Percentiles rank a stretch among this genome's conserved stretches.
Evolutionary conservation across 164 flowering plant species (phyloP).

Genomic region (Nelumbo lutea): DNA sequence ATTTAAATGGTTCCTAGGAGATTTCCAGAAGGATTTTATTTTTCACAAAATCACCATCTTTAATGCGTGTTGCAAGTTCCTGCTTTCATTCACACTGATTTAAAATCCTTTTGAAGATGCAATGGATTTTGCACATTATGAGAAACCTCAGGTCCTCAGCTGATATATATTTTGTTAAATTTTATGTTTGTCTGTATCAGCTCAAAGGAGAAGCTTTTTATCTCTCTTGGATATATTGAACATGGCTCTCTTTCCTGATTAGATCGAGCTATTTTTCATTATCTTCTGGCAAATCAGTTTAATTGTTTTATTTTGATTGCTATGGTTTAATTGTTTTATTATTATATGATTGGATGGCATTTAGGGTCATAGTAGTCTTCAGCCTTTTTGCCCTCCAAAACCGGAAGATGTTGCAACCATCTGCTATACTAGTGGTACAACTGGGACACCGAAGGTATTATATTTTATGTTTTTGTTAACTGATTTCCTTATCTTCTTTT

Average conservation of each 20-base stretch:
- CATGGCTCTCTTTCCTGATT: neutral
- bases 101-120: no score
- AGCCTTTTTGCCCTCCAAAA: conserved; percentile 75
- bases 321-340: conserved; percentile 1
- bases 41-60: no score
- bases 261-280: neutral
- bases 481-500: conserved; percentile 3
- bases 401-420: conserved; percentile 94
- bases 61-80: no score
- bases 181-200: neutral
- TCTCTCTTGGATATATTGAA: neutral
- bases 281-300: neutral
- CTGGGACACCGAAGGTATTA: conserved; percentile 95
- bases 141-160: no score
- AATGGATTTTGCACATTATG: no score
- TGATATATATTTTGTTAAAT: no score
- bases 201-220: neutral
- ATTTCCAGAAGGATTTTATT: no score
- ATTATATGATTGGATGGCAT: neutral
- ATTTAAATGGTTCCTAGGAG: no score
- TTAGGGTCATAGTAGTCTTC: conserved; percentile 60
- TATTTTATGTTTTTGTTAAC: neutral
- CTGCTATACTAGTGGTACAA: conserved; percentile 99
- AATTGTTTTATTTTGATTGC: neutral
- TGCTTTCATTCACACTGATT: no score